Conservation (phyloP, 2,329 filamentous ascomycete genomes). For the Aspergillus pseudoviridinutans region DNA sequence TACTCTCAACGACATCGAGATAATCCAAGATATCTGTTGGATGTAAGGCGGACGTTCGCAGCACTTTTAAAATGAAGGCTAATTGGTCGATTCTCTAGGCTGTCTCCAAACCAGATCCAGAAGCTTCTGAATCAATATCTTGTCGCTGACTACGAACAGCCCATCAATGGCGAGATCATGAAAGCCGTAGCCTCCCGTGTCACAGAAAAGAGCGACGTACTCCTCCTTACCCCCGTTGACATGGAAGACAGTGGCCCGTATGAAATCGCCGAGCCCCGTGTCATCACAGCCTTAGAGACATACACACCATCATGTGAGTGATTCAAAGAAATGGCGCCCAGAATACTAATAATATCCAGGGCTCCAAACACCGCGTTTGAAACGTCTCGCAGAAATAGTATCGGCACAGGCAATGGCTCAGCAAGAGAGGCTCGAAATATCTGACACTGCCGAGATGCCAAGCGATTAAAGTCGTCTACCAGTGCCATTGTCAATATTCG, state of each 20-base stretch:
- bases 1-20: slow-evolving; percentile 97
- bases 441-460: slow-evolving; percentile 24
- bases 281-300: slow-evolving; percentile 93
- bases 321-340: background rate
- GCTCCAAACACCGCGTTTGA: slow-evolving; percentile 92
- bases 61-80: background rate
- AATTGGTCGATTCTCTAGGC: slow-evolving; percentile 49
- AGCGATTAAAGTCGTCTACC: slow-evolving; percentile 26
- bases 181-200: slow-evolving; percentile 96
- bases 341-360: slow-evolving; percentile 51
- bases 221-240: slow-evolving; percentile 89
- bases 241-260: slow-evolving; percentile 99
- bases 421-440: slow-evolving; percentile 72
- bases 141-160: slow-evolving; percentile 97
- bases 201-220: slow-evolving; percentile 95
- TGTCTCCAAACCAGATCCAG: slow-evolving; percentile 98
- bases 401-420: slow-evolving; percentile 94
- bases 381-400: slow-evolving; percentile 96
- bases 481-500: slow-evolving; percentile 10
- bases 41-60: slow-evolving; percentile 64
- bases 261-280: slow-evolving; percentile 93
- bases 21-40: slow-evolving; percentile 99
- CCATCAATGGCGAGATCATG: slow-evolving; percentile 99
- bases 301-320: slow-evolving; percentile 94
- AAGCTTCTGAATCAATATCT: slow-evolving; percentile 98